Conservation (phyloP, 176 grass and related monocot genomes). For the Secale cereale region DNA sequence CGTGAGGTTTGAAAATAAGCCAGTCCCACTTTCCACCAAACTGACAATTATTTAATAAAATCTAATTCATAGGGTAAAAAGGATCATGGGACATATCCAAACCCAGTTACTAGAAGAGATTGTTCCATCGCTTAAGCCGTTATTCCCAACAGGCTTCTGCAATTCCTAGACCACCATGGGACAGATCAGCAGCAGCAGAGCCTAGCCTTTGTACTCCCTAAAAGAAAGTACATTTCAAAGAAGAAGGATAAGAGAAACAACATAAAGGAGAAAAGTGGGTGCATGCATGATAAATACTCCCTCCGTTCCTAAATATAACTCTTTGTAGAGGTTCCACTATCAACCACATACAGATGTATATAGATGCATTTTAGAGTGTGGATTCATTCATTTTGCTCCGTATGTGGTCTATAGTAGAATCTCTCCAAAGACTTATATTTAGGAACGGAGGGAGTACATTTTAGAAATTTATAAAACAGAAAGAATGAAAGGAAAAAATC, state of each 20-base stretch:
- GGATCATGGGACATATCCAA: constrained; percentile 44
- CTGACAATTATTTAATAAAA: neutral
- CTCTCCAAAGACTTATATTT: no score
- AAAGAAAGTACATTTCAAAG: constrained; percentile 11
- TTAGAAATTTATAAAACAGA: no score
- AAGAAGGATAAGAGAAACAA: neutral
- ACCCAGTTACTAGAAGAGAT: constrained; percentile 70
- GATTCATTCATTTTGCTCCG: no score
- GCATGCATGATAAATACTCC: no score
- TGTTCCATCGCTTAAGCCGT: constrained; percentile 79
- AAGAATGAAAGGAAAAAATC: no score
- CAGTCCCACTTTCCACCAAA: neutral
- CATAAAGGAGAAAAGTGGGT: neutral
- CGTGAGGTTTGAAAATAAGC: neutral
- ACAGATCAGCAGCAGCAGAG: constrained; percentile 84
- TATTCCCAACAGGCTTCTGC: constrained; percentile 88
- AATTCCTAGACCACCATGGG: constrained; percentile 80
- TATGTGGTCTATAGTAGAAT: no score
- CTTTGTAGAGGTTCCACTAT: no score
- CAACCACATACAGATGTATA: no score
- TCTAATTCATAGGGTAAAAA: neutral
- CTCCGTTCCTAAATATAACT: no score
- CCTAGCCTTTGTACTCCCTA: constrained; percentile 85
- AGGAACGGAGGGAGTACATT: no score
- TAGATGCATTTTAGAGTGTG: no score